Evolutionary conservation across 2,329 filamentous ascomycete species (phyloP).

Genomic region (Fusarium globosum): DNA sequence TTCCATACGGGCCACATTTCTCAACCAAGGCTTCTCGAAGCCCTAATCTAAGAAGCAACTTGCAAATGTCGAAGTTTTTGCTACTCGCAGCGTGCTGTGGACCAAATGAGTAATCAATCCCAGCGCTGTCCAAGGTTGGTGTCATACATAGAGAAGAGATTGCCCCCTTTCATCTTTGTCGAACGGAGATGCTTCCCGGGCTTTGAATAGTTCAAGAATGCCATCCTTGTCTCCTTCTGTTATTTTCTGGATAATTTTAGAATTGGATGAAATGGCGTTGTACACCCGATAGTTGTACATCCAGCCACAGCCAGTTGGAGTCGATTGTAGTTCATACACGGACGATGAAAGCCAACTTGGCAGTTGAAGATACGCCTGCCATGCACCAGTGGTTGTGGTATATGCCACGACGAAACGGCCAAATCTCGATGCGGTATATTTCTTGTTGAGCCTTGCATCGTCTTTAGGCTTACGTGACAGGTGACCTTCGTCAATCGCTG

Average conservation of each 20-base stretch:
- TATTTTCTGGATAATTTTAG: slow-evolving; percentile 32
- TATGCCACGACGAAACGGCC: slow-evolving; percentile 26
- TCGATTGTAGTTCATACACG: slow-evolving; percentile 28
- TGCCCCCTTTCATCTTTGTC: slow-evolving; percentile 23
- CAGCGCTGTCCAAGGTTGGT: too few species aligned
- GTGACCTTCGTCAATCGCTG: background rate
- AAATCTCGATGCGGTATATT: slow-evolving; percentile 9
- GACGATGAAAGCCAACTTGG: slow-evolving; percentile 42
- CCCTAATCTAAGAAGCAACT: slow-evolving; percentile 25
- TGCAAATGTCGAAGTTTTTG: slow-evolving; percentile 26
- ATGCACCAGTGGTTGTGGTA: slow-evolving; percentile 14
- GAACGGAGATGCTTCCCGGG: slow-evolving; percentile 39
- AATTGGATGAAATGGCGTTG: slow-evolving; percentile 27
- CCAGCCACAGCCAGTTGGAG: background rate
- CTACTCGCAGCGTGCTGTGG: slow-evolving; percentile 18
- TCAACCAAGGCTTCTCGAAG: slow-evolving; percentile 14
- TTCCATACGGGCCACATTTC: too few species aligned
- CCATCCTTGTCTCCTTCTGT: slow-evolving; percentile 25
- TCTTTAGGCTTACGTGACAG: background rate
- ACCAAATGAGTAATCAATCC: rapidly evolving
- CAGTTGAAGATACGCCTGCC: slow-evolving; percentile 38
- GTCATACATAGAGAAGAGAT: slow-evolving; percentile 34
- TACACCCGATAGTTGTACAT: slow-evolving; percentile 33
- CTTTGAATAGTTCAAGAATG: slow-evolving; percentile 36
- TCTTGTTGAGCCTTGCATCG: background rate